Percentiles rank a stretch among this genome's conserved stretches.
Evolutionary conservation across 805 yeast species (phyloP).

Genomic region (Starmerella powellii): DNA sequence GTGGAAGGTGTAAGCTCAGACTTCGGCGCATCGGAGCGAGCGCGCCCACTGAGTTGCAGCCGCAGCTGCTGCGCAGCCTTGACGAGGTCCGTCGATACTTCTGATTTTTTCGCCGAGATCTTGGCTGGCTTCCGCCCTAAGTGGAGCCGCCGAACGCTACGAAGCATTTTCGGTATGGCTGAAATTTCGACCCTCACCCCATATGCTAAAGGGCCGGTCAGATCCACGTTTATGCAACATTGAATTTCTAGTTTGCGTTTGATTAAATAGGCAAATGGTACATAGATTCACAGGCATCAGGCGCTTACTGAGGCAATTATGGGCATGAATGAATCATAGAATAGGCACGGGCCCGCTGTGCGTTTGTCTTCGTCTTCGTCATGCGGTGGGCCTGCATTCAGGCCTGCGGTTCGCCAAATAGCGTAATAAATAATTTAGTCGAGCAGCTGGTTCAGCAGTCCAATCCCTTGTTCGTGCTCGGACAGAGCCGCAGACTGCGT

Average conservation of each 20-base stretch:
- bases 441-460: slow-evolving; percentile 9
- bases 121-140: slow-evolving; percentile 2
- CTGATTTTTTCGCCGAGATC: background rate
- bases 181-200: background rate
- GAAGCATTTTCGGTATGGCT: background rate
- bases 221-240: background rate
- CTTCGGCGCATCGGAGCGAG: background rate
- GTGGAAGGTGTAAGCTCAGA: background rate
- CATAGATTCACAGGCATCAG: no score
- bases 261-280: no score
- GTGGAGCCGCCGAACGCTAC: slow-evolving; percentile 4
- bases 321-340: no score
- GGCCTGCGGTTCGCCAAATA: no score
- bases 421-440: background rate
- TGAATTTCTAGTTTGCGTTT: no score
- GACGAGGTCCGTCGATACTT: slow-evolving; percentile 8
- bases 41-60: slow-evolving; percentile 1
- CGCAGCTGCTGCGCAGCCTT: slow-evolving; percentile 16
- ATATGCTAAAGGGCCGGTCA: background rate
- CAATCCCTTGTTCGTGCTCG: slow-evolving; percentile 13
- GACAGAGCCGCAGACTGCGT: background rate
- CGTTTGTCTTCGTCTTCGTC: no score
- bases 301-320: no score
- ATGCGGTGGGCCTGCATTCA: no score
- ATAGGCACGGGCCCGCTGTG: no score